Percentiles rank a stretch among this genome's conserved stretches.
Conservation (phyloP, 2,329 filamentous ascomycete genomes). For the Ophiostoma fasciatum region DNA sequence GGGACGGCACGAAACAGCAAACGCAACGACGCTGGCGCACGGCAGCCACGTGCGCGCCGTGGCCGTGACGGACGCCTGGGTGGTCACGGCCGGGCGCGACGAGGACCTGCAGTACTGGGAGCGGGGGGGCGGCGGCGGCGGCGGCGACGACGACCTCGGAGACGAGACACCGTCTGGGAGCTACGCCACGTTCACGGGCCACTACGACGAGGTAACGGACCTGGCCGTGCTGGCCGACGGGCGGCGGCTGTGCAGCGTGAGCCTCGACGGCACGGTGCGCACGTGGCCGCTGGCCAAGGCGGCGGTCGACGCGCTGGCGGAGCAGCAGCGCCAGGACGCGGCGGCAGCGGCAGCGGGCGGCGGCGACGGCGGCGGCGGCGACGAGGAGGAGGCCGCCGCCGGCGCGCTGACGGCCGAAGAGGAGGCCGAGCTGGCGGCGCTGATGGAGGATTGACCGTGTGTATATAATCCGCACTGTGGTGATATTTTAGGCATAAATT, state of each 20-base stretch:
- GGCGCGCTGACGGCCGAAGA: conserved; percentile 68
- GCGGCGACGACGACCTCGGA: conserved; percentile 84
- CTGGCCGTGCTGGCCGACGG: conserved; percentile 46
- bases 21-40: conserved; percentile 37
- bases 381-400: conserved; percentile 50
- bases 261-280: conserved; percentile 80
- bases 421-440: conserved; percentile 74
- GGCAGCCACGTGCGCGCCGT: conserved; percentile 85
- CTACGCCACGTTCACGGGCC: conserved; percentile 61
- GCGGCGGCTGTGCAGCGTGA: conserved; percentile 56
- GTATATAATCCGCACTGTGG: too few relatives aligned
- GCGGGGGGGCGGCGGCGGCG: conserved; percentile 54
- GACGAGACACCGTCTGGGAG: conserved; percentile 72
- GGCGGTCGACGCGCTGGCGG: conserved; percentile 33
- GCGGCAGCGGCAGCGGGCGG: conserved; percentile 22
- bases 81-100: conserved; percentile 77
- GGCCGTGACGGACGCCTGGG: conserved; percentile 58
- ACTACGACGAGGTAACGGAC: conserved; percentile 87
- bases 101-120: conserved; percentile 92
- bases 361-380: conserved; percentile 19
- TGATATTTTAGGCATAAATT: too few relatives aligned
- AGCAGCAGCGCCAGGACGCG: conserved; percentile 32
- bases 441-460: conserved; percentile 54
- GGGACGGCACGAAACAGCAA: conserved; percentile 62
- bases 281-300: conserved; percentile 62